A percentile compares a stretch with the other conserved stretches of the same genome.
Conservation (phyloP, 805 yeast genomes). For the Metschnikowia baotianmanensis region DNA sequence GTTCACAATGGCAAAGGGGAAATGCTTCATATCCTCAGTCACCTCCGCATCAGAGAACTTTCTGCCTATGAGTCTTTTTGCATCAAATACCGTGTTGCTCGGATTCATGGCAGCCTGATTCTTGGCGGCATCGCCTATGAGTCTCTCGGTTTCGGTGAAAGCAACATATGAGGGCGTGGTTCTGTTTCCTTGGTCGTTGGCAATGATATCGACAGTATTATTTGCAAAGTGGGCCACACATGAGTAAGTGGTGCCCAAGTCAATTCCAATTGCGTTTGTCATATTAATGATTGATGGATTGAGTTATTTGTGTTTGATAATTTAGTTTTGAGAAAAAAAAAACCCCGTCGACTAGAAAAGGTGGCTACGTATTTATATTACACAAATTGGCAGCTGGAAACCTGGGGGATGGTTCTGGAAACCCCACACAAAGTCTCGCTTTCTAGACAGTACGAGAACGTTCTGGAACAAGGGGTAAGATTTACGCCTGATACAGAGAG, state of each 20-base stretch:
- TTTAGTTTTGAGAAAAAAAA: background rate
- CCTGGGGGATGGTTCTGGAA: slow-evolving; percentile 8
- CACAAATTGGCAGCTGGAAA: background rate
- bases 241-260: slow-evolving; percentile 96
- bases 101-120: slow-evolving; percentile 99
- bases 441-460: slow-evolving; percentile 15
- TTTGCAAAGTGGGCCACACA: slow-evolving; percentile 77
- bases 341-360: background rate
- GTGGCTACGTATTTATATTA: slow-evolving; percentile 7
- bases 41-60: slow-evolving; percentile 77
- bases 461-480: slow-evolving; percentile 10
- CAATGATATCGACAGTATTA: slow-evolving; percentile 91
- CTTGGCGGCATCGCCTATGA: slow-evolving; percentile 97
- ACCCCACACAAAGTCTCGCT: slow-evolving; percentile 10
- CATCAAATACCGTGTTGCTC: slow-evolving; percentile 87
- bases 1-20: slow-evolving; percentile 80
- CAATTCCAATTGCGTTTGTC: slow-evolving; percentile 71
- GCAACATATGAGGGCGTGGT: slow-evolving; percentile 97
- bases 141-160: slow-evolving; percentile 91
- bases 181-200: slow-evolving; percentile 98
- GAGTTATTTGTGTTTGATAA: background rate
- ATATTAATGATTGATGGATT: slow-evolving; percentile 6
- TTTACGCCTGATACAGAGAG: background rate
- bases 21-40: slow-evolving; percentile 75
- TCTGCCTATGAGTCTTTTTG: slow-evolving; percentile 90